Conservation (phyloP, 2,329 filamentous ascomycete genomes). For the Fusarium sarcochroum region DNA sequence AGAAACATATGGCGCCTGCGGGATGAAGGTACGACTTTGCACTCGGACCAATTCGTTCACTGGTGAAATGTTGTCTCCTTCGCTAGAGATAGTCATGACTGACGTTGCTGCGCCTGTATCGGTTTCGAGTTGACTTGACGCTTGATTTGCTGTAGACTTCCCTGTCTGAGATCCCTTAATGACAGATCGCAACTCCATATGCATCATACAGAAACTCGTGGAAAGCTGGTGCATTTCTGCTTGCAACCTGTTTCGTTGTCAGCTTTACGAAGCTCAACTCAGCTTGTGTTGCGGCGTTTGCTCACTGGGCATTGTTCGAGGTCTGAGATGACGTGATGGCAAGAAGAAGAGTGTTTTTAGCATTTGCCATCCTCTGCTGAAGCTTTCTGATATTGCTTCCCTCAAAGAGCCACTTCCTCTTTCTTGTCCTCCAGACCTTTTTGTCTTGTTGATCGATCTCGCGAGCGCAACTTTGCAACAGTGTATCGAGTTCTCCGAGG, state of each 20-base stretch:
- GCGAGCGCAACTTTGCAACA: constrained; percentile 8
- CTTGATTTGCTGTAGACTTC: background rate
- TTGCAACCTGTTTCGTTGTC: constrained; percentile 3
- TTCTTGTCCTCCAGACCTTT: constrained; percentile 2
- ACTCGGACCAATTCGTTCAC: background rate
- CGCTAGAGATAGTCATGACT: rapidly evolving
- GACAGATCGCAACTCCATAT: background rate
- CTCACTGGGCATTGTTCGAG: background rate
- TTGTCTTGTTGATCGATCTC: background rate
- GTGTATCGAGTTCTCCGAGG: background rate
- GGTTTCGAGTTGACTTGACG: background rate
- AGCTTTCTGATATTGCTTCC: constrained; percentile 22
- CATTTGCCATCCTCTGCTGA: constrained; percentile 3
- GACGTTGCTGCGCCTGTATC: rapidly evolving
- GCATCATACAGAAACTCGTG: background rate
- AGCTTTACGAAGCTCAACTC: rapidly evolving
- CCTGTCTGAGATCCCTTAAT: rapidly evolving
- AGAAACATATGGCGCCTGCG: rapidly evolving
- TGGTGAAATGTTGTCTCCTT: rapidly evolving
- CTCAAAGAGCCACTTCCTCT: constrained; percentile 24
- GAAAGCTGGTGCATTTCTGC: constrained; percentile 3
- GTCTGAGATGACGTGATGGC: constrained; percentile 1
- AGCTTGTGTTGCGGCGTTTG: too few relatives aligned
- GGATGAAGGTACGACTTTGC: background rate
- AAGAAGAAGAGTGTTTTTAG: constrained; percentile 13